Base-by-base conservation (phyloP, 2,329 filamentous ascomycete genomes). In the Dendryphion nanum region DNA sequence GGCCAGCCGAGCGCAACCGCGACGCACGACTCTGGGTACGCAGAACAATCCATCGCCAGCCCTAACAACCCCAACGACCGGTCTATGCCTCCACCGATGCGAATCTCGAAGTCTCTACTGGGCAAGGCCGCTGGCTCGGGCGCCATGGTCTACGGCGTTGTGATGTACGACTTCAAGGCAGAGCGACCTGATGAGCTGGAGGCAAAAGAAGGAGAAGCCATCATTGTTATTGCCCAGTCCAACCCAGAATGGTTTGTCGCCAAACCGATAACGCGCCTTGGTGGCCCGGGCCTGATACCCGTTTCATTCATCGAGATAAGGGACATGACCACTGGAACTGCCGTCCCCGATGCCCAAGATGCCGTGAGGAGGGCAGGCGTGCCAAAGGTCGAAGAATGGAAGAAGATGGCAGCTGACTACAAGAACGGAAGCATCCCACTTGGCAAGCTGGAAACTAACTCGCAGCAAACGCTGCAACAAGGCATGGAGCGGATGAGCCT, bases 161-260 rank as follows among this genome's bases (percentile, higher is more conserved):
- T 98, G 51, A 87, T 94, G 75, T 97, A 96, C 66, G 89, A 97
- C 68, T 98, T 98, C 69, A 82, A 87, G 52, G 93, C 93, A 1
- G 91, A 97, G 68, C 76, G 91, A 40, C 86, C 89, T n/a, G 93
- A 98, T 65, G 93, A 98, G 69, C 71, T 98, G 41, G 90, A 96
- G 52, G 93, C 93, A 33, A 94, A 95, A 66, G 86, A 89, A 32
- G 91, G 90, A 41, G 93, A 98, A 69, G 88, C 90, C 37, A 96
- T 98, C 59, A 96, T 98, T 50, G 90, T 98, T 38, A 97, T 97
- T 62, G 93, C 93, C 30, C 93, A 97, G 67, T 97, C 91, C 5
- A 97, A 97, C 59, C 89, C 91, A 4, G 93, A 98, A 68, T 98
- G 93, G 93, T 97, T 97, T 60, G 91, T 98, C 45, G 93, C 93